Conservation (phyloP, 495 filamentous ascomycete species). For the Hypoxylon lienhwacheense region DNA sequence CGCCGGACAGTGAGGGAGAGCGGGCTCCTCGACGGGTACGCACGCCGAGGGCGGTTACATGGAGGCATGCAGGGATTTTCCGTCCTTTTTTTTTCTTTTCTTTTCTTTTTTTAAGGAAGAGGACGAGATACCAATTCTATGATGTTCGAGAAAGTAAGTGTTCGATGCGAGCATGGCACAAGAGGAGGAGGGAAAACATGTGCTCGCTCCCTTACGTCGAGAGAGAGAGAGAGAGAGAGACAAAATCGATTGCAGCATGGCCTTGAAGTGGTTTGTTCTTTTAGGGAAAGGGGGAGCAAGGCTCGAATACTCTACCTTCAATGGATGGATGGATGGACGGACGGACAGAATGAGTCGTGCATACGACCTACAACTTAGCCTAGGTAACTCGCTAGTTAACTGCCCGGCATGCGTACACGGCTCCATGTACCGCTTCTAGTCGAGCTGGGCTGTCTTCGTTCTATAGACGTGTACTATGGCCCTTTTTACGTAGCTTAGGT, state of each 20-base stretch:
- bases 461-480: slow-evolving; percentile 25
- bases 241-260: background rate
- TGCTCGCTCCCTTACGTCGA: too few relatives aligned
- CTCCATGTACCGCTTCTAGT: slow-evolving; percentile 2
- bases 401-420: background rate
- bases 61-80: too few relatives aligned
- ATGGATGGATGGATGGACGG: background rate
- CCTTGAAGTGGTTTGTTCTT: background rate
- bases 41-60: too few relatives aligned
- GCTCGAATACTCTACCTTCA: background rate
- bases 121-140: background rate
- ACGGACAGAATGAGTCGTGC: background rate
- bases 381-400: too few relatives aligned
- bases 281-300: background rate
- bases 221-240: background rate
- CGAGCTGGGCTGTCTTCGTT: background rate
- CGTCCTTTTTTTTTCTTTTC: too few relatives aligned
- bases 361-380: too few relatives aligned
- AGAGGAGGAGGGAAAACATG: too few relatives aligned
- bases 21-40: background rate
- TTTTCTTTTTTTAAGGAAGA: background rate
- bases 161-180: too few relatives aligned
- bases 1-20: slow-evolving; percentile 26
- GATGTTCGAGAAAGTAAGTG: background rate
- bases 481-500: too few relatives aligned